Base-by-base conservation (phyloP, 2,329 filamentous ascomycete genomes). In the Fusarium mundagurra region DNA sequence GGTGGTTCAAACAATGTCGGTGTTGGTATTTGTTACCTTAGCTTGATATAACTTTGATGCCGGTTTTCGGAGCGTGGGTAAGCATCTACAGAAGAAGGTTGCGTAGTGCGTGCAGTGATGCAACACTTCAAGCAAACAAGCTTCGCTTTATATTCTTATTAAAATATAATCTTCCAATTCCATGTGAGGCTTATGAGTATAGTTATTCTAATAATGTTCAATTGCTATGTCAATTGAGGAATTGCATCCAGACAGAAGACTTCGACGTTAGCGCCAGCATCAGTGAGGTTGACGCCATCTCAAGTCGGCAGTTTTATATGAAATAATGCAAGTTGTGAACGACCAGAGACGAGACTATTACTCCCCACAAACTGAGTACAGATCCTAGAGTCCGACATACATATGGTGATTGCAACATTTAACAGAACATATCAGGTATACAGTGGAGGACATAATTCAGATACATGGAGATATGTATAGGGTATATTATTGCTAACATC, bases 1-100 rank as follows among this genome's bases (percentile, higher is more conserved):
- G 8, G 5, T 34, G 43, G 24, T 29, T 45, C 2, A 10, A 17
- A 31, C 7, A 29, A 31, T 13, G 24, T 29, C 22, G 45, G 24
- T 5, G 38, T 53, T 54, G 41, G 6, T 38, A 27, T 33, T 62
- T 8, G 24, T 53, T 55, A n/a, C 22, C n/a, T 16, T 54, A 24
- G 33, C 12, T 55, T 41, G 24, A 33, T 36, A 41, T 41, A 12
- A 17, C 24, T 36, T 11, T 14, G 43, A 39, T 51, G 57, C 61
- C 69, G 69, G 44, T 73, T 61, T 47, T 73, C 69, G 65, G 72
- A 73, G 48, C 43, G 31, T 41, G 36, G 53, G 47, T 27, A 48
- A 64, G 36, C 38, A 39, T 31, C n/a, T n/a, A 22, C 2, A 36
- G 3, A 20, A 51, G 12, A n/a, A n/a, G n/a, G 31, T 45, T 1